phyloP scores from a whole-genome alignment of 495 filamentous ascomycete genomes.

The Penicillium nucicola region DNA sequence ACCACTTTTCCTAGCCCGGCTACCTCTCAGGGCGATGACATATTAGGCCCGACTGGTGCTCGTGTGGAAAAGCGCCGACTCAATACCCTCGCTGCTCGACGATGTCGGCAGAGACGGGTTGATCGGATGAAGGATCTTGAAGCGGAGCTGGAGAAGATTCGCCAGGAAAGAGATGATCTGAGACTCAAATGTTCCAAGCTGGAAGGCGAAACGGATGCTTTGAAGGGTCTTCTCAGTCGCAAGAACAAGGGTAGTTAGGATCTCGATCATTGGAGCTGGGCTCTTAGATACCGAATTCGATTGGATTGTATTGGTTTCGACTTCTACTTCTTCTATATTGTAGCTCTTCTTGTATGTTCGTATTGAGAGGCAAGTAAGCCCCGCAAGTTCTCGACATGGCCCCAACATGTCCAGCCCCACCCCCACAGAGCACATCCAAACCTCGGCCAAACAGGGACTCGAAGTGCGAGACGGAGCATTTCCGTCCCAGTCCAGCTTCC shows the following conservation, averaged over 20 bases:
- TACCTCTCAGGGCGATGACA: constrained; percentile 20
- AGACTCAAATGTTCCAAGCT: constrained; percentile 59
- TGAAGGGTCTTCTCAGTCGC: constrained; percentile 30
- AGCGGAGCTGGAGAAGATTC: constrained; percentile 54
- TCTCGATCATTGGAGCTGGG: constrained; percentile 10
- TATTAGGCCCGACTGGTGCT: constrained; percentile 17
- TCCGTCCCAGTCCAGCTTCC: no score
- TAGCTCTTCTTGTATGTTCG: background rate
- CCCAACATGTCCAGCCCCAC: background rate
- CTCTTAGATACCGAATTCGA: constrained; percentile 6
- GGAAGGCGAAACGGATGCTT: constrained; percentile 57
- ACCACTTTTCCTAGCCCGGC: constrained; percentile 21
- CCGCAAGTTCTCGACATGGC: no score
- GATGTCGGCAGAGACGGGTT: constrained; percentile 68
- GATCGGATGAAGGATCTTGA: constrained; percentile 64
- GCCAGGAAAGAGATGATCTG: constrained; percentile 62
- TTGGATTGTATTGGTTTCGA: background rate
- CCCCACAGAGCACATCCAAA: background rate
- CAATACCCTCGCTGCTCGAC: constrained; percentile 67
- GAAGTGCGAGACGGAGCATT: no score
- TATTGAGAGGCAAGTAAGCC: background rate
- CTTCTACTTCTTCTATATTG: background rate
- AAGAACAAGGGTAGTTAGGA: constrained; percentile 16
- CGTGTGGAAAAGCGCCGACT: constrained; percentile 55
- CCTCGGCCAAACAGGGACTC: no score